Percentiles rank a stretch among this genome's conserved stretches.
Evolutionary conservation across 2,329 filamentous ascomycete genomes (phyloP).

Genomic region (Alternaria consortialis): DNA sequence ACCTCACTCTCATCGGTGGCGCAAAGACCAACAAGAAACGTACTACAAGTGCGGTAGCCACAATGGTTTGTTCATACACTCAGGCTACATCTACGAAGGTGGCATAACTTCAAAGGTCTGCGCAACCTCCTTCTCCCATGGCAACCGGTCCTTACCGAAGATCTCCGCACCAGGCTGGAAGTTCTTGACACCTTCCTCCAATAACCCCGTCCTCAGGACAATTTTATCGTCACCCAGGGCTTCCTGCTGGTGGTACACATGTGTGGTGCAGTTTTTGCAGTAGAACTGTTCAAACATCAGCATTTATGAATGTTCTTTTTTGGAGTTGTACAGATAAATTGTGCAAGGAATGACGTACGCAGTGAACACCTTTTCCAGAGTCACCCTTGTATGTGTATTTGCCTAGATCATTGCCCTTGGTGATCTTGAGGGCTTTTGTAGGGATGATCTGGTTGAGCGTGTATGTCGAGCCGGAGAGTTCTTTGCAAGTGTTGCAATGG

Average conservation of each 20-base stretch:
- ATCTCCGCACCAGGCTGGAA: constrained; percentile 64
- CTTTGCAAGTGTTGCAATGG: constrained; percentile 67
- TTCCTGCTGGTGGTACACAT: constrained; percentile 65
- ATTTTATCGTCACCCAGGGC: constrained; percentile 61
- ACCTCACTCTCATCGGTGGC: constrained; percentile 2
- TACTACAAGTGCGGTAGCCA: neutral
- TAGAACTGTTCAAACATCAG: constrained; percentile 51
- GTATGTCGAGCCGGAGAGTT: constrained; percentile 60
- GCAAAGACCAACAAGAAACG: neutral
- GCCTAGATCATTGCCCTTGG: constrained; percentile 59
- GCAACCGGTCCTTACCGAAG: constrained; percentile 61
- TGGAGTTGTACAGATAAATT: no score
- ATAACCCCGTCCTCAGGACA: constrained; percentile 61
- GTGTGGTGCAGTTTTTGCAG: constrained; percentile 65
- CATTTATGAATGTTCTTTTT: neutral
- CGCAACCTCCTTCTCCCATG: constrained; percentile 64
- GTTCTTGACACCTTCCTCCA: constrained; percentile 56
- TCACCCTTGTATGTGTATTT: constrained; percentile 66
- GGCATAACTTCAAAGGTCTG: constrained; percentile 57
- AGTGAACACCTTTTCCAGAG: constrained; percentile 64
- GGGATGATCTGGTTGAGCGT: constrained; percentile 66
- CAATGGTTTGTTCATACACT: no score
- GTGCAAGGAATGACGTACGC: constrained; percentile 34
- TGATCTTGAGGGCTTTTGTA: constrained; percentile 60
- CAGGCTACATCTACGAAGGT: constrained; percentile 39